phyloP scores from a whole-genome alignment of 176 grass and related monocot genomes.

The Zea luxurians region DNA sequence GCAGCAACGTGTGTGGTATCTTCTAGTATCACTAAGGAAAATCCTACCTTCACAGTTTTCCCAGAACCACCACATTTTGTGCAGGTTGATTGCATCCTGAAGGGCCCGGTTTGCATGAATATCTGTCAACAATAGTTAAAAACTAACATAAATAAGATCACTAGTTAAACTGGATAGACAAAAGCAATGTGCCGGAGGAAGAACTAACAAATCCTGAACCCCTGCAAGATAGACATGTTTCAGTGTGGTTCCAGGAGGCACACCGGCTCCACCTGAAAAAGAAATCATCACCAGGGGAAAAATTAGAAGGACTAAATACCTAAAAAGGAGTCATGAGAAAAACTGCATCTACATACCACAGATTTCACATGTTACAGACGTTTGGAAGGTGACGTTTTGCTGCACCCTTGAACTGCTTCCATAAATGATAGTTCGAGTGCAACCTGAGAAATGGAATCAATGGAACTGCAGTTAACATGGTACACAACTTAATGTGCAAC shows the following conservation, averaged over 20 bases:
- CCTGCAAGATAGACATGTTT: conserved; percentile 81
- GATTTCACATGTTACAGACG: conserved; percentile 65
- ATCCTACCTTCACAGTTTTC: conserved; percentile 69
- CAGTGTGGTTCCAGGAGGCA: conserved; percentile 88
- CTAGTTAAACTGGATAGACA: neutral
- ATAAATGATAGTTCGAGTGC: conserved; percentile 91
- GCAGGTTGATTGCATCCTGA: conserved; percentile 80
- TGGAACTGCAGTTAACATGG: conserved; percentile 27
- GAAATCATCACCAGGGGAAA: neutral
- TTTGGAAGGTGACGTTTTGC: conserved; percentile 77
- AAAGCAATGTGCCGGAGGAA: neutral
- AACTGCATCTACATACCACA: conserved; percentile 66
- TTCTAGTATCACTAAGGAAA: neutral
- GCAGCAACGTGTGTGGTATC: too few species aligned
- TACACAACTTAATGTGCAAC: conserved; percentile 8
- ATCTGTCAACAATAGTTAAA: conserved; percentile 50
- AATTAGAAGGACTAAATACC: conserved; percentile 20
- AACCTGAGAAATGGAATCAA: conserved; percentile 49
- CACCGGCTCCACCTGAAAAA: conserved; percentile 74
- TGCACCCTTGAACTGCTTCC: conserved; percentile 96
- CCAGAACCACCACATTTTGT: conserved; percentile 84
- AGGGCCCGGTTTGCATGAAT: conserved; percentile 78
- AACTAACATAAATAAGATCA: conserved; percentile 24
- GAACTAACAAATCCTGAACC: conserved; percentile 85
- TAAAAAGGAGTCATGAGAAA: neutral